Evolutionary conservation across 768 basidiomycete species (phyloP).

Genomic region (Gelatoporia subvermispora): DNA sequence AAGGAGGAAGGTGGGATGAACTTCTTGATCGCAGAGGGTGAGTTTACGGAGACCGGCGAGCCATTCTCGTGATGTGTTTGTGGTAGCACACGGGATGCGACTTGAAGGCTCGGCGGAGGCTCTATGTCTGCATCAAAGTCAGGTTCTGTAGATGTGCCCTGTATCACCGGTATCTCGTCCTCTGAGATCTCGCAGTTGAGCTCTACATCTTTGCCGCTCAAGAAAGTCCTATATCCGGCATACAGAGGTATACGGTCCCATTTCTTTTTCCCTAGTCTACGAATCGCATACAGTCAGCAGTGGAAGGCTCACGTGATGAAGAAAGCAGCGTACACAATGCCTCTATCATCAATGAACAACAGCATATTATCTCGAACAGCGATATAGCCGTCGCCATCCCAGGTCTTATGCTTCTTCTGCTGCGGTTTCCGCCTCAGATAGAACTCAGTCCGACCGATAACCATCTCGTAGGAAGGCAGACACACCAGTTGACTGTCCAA

Average conservation of each 20-base stretch:
- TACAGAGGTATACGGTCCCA: slow-evolving; percentile 54
- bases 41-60: slow-evolving; percentile 11
- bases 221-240: slow-evolving; percentile 40
- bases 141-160: slow-evolving; percentile 25
- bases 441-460: slow-evolving; percentile 1
- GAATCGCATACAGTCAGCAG: slow-evolving; percentile 29
- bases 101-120: slow-evolving; percentile 14
- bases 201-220: slow-evolving; percentile 59
- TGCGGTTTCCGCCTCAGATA: slow-evolving; percentile 60
- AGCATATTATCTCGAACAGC: slow-evolving; percentile 46
- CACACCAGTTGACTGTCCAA: slow-evolving; percentile 72
- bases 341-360: slow-evolving; percentile 63
- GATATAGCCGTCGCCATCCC: slow-evolving; percentile 78
- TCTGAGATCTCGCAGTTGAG: slow-evolving; percentile 47
- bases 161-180: slow-evolving; percentile 47
- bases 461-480: neutral
- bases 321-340: slow-evolving; percentile 50
- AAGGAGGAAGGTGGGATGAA: slow-evolving; percentile 59
- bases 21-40: slow-evolving; percentile 20
- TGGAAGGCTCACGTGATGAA: slow-evolving; percentile 19
- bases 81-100: slow-evolving; percentile 3
- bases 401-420: slow-evolving; percentile 78
- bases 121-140: slow-evolving; percentile 19
- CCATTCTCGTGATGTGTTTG: neutral
- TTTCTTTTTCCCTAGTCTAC: slow-evolving; percentile 54